Evolutionary conservation across 768 basidiomycete species (phyloP), one percentile per base, ranked within the genome.

Genomic region (Porpolomopsis calyptriformis): DNA sequence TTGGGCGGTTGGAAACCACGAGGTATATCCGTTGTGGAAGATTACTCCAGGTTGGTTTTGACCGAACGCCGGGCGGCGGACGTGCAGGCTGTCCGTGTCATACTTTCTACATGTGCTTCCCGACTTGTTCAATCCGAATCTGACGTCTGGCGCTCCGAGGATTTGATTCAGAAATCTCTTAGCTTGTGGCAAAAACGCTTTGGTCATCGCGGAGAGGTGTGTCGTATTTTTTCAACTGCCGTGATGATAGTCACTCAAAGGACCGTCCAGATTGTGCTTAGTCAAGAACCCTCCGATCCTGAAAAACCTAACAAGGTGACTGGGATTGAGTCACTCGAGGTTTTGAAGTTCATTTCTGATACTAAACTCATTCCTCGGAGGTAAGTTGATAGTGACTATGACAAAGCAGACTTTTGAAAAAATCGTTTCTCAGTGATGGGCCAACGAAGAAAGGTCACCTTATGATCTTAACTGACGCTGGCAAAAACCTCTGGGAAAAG

Each of bases 11-110:
- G 94, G 93, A 85, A 80, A 53, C 81, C 93, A 36, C 76, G 93
- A 37, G 89, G 93, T 7, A 74, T 97, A 22, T 82, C 83, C 1
- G 80, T 91, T 8, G 83, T 99, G 22, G 82, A 94, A 52, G 94
- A 97, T 57, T 85, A 88, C 57, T 69, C 70, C 40, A 74, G 80
- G 48, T 64, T 90, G n/a, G 70, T 82, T 11, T 73, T 70, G 35
- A 83, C 78, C 40, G 86, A 90, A 60, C 69, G 72, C 29, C 73
- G 79, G 31, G 77, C 86, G 9, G 90, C 89, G 2, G 91, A 98
- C 58, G 91, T 98, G 1, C 91, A 89, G 57, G 88, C 87, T 3
- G 77, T 91, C 38, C 77, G 87, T 29, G 82, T 83, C 11, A 76
- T 98, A 36, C 65, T 97, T 26, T 65, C 76, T 7, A 67, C 73